Evolutionary conservation across 2,329 filamentous ascomycete genomes (phyloP).

Genomic region (Calcarisporium arbuscula): DNA sequence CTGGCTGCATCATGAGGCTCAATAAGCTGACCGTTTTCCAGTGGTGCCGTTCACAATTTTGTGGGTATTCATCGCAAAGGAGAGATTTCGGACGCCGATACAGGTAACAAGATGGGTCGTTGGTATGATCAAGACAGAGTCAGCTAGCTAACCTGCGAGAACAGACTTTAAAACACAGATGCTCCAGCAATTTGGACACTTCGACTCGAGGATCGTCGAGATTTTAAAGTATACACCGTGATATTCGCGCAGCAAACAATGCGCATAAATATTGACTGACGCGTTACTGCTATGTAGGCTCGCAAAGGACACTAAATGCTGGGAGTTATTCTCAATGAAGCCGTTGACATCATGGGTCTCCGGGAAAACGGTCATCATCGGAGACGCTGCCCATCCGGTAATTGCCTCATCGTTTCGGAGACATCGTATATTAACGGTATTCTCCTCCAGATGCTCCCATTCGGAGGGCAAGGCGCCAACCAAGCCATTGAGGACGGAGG

Average conservation of each 20-base stretch:
- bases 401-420: background rate
- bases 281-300: background rate
- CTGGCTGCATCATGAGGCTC: no score
- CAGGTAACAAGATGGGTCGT: no score
- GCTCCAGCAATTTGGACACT: conserved; percentile 7
- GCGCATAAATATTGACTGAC: no score
- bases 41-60: conserved; percentile 5
- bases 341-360: conserved; percentile 4
- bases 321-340: conserved; percentile 6
- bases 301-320: conserved; percentile 5
- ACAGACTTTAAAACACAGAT: conserved; percentile 4
- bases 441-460: conserved; percentile 9
- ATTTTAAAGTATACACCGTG: conserved; percentile 3
- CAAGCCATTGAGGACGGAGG: conserved; percentile 8
- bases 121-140: no score
- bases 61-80: conserved; percentile 4
- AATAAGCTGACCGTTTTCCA: no score
- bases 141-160: no score
- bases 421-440: background rate
- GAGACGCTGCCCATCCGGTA: conserved; percentile 9
- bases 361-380: conserved; percentile 6
- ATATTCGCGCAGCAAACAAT: background rate
- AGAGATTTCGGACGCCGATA: background rate
- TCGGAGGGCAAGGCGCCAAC: conserved; percentile 8
- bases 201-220: conserved; percentile 1